These are phyloP conservation scores for Pseudogymnoascus sp. DNA, from an alignment of 2,329 filamentous ascomycete genomes.

Conservation along the genomic window DNA sequence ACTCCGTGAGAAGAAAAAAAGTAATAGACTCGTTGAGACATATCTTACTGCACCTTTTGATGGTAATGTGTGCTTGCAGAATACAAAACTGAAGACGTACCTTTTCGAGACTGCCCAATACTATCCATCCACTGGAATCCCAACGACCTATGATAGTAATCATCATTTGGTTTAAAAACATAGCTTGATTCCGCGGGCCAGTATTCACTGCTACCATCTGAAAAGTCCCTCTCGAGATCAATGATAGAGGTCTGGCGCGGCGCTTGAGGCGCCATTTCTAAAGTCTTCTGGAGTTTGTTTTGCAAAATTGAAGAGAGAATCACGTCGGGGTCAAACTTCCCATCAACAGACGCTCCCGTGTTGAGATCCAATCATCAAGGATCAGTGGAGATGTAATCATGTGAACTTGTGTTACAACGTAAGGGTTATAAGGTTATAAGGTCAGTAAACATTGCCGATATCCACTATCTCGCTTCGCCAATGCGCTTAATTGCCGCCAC, in stretches of 20 bases:
- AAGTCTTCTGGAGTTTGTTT: neutral
- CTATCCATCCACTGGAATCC: neutral
- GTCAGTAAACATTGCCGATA: neutral
- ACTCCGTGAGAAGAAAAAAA: neutral
- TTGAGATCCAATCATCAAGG: neutral
- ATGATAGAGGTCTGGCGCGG: neutral
- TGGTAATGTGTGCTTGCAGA: neutral
- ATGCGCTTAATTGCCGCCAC: neutral
- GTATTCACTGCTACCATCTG: neutral
- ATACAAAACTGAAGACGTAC: neutral
- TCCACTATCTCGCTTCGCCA: constrained; percentile 5
- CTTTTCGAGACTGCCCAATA: neutral
- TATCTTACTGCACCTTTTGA: neutral
- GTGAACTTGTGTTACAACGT: neutral
- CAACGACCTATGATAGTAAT: neutral
- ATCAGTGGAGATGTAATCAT: neutral
- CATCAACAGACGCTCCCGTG: neutral
- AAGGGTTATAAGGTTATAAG: constrained; percentile 2
- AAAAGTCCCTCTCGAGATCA: neutral
- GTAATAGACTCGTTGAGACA: neutral
- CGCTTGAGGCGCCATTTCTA: neutral
- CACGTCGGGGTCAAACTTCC: neutral
- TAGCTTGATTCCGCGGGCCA: neutral
- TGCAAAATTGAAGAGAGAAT: neutral
- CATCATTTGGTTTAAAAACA: neutral